Base-by-base conservation (phyloP, 1,284 basidiomycete species). In the Malassezia sympodialis region DNA sequence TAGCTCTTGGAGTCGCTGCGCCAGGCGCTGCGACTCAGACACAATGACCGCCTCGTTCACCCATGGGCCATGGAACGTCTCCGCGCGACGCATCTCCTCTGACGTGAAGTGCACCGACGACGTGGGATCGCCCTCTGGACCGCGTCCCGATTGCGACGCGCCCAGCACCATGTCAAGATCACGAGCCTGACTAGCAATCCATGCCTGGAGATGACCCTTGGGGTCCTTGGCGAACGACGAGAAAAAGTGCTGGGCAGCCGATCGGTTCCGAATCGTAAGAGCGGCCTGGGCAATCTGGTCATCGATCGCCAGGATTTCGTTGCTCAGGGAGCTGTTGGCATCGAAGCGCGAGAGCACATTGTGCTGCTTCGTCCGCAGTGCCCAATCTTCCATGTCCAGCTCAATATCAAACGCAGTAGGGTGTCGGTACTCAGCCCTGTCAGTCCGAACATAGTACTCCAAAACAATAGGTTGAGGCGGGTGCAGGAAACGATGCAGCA, bases 21-120 rank as follows among this genome's bases (percentile, higher is more conserved):
- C 68, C 14, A 69, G 34, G 1, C 70, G 52, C 50, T 69, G 67
- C 8, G 66, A 60, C 41, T 73, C 70, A 31, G 65, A 60, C 34
- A 73, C 68, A 27, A 72, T 68, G 47, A 68, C 68, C 2, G 70
- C 72, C 51, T 74, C 69, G 45, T 73, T 66, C 21, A 77, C 87
- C 90, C 90, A 94, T 4, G 87, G 85, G 63, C 91, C 78, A 54
- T 81, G 79, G 80, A 93, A 96, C 75, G 89, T 86, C 72, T 93
- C 89, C 65, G 87, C 88, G 44, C 88, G 78, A 60, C 86, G 81
- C 56, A 94, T 77, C 74, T 94, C 90, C 66, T 94, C 90, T 55
- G 87, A 86, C 17, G 86, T 79, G 43, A 69, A 67, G 84, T 87
- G 35, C n/a, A 39, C 27, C 19, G 75, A 42, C 8, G 27, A 34